These are phyloP conservation scores for Notholithocarpus densiflorus DNA, from an alignment of 306 rosid species.

Conservation along the genomic window DNA sequence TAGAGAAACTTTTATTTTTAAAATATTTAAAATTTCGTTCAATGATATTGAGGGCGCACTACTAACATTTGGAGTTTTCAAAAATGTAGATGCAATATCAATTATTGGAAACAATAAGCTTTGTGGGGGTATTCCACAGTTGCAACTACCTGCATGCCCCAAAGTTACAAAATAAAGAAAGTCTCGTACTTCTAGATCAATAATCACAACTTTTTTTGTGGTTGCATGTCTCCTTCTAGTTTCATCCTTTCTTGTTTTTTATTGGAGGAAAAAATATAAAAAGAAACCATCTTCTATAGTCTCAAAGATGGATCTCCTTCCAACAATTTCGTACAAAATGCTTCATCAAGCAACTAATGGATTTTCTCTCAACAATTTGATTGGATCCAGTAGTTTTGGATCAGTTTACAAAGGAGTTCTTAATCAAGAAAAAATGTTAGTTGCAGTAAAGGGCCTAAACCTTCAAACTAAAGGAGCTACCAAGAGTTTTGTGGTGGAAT, in stretches of 20 bases:
- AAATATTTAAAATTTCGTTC: not conserved
- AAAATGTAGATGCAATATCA: constrained; percentile 12
- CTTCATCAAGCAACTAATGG: constrained; percentile 23
- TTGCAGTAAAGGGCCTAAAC: constrained; percentile 27
- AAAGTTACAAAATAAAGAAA: constrained; percentile 13
- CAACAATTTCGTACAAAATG: constrained; percentile 21
- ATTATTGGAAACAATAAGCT: constrained; percentile 9
- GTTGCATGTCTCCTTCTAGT: constrained; percentile 8
- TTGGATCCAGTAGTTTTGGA: constrained; percentile 20
- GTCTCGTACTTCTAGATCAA: constrained; percentile 5
- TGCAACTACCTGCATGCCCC: constrained; percentile 2
- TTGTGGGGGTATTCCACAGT: not conserved
- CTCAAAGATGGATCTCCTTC: not conserved
- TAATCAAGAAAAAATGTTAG: constrained; percentile 1
- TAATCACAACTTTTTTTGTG: not conserved
- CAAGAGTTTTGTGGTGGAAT: not conserved
- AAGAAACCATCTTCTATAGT: not conserved
- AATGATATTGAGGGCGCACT: constrained; percentile 42
- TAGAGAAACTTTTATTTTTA: too few species aligned
- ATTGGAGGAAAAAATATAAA: not conserved
- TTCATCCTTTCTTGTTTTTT: not conserved
- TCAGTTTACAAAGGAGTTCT: constrained; percentile 28
- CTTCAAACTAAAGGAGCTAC: constrained; percentile 7
- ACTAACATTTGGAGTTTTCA: constrained; percentile 31
- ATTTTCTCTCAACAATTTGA: constrained; percentile 7